Evolutionary conservation across 768 basidiomycete genomes (phyloP).

Genomic region (Lentinula sp.): DNA sequence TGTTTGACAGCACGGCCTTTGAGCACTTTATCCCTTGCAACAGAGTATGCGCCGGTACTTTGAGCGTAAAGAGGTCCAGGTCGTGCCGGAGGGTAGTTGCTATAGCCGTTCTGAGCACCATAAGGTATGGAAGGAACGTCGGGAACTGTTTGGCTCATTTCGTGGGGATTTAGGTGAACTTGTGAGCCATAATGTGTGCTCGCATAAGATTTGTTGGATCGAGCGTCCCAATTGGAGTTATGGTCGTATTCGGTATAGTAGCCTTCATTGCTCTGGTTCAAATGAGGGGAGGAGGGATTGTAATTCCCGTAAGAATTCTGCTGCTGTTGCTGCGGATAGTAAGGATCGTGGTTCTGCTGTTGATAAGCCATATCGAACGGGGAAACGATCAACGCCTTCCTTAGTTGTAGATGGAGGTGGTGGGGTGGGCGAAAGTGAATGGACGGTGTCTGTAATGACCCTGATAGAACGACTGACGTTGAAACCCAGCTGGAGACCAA

Average conservation of each 20-base stretch:
- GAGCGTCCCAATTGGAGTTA: slow-evolving; percentile 41
- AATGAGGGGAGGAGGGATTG: background rate
- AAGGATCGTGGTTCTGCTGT: slow-evolving; percentile 46
- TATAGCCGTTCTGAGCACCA: slow-evolving; percentile 23
- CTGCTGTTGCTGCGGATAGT: slow-evolving; percentile 21
- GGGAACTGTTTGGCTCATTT: slow-evolving; percentile 50
- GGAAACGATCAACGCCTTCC: slow-evolving; percentile 1
- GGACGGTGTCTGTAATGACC: background rate
- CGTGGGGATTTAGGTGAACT: slow-evolving; percentile 64
- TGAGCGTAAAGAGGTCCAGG: slow-evolving; percentile 42
- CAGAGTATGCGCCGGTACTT: slow-evolving; percentile 54
- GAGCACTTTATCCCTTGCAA: slow-evolving; percentile 75
- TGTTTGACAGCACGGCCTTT: slow-evolving; percentile 74
- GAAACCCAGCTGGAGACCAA: background rate
- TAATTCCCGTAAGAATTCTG: slow-evolving; percentile 5
- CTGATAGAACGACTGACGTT: background rate
- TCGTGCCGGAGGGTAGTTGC: slow-evolving; percentile 58
- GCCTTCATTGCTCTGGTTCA: slow-evolving; percentile 13
- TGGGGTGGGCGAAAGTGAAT: background rate
- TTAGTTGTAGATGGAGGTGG: background rate
- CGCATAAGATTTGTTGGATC: slow-evolving; percentile 56
- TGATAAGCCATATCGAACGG: slow-evolving; percentile 44
- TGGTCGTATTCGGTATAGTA: slow-evolving; percentile 37
- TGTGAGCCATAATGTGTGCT: slow-evolving; percentile 55
- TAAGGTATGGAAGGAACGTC: slow-evolving; percentile 54